A percentile compares a stretch with the other conserved stretches of the same genome.
phyloP scores from a whole-genome alignment of 2,329 filamentous ascomycete genomes.

The Talaromyces albobiverticillius region DNA sequence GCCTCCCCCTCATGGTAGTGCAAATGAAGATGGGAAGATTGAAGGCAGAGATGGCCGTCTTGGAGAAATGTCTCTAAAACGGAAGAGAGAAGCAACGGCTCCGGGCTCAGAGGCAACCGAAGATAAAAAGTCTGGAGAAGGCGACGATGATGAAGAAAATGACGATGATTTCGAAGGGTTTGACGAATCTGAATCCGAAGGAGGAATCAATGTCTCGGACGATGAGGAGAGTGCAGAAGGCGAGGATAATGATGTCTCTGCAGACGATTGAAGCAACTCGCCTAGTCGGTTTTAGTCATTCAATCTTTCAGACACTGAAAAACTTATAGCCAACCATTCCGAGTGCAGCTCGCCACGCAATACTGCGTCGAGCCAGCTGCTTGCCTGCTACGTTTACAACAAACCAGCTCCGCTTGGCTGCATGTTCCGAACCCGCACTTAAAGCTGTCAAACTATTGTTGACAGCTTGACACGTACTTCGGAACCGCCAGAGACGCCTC shows the following conservation, averaged over 20 bases:
- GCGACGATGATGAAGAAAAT: constrained; percentile 32
- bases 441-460: not conserved
- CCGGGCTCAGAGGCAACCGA: constrained; percentile 45
- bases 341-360: constrained; percentile 20
- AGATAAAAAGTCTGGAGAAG: constrained; percentile 25
- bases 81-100: constrained; percentile 60
- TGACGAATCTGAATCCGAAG: constrained; percentile 37
- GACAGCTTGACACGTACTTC: not conserved
- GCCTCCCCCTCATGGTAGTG: constrained; percentile 62
- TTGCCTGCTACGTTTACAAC: not conserved
- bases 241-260: constrained; percentile 1
- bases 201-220: constrained; percentile 27
- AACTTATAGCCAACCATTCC: constrained; percentile 36
- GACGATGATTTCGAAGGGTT: constrained; percentile 21
- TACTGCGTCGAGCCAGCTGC: not conserved
- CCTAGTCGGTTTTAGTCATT: not conserved
- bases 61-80: constrained; percentile 77
- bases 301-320: not conserved
- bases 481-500: not conserved
- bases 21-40: constrained; percentile 51
- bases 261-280: not conserved
- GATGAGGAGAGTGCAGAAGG: constrained; percentile 12
- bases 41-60: constrained; percentile 73
- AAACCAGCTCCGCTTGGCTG: constrained; percentile 7
- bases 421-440: not conserved